Evolutionary conservation across 1,139 yeast species (phyloP), one percentile per base, ranked within the genome.

Genomic region (Komagataea norvegica): DNA sequence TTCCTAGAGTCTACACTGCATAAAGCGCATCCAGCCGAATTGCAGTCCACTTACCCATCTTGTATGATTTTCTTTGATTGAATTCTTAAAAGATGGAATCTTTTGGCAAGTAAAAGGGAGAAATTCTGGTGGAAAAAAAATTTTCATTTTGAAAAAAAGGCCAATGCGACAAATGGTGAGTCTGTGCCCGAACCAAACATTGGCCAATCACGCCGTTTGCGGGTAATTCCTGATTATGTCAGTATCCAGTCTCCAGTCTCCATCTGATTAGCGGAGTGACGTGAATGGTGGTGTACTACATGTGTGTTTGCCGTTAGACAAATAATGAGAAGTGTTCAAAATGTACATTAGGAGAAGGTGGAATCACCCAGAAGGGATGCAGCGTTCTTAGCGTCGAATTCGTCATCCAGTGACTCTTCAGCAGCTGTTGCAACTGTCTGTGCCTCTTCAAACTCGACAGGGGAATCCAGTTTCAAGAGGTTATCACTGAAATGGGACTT

Each of bases 321-420:
- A n/a, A n/a, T n/a, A n/a, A n/a, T n/a, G n/a, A n/a, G n/a, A n/a
- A n/a, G n/a, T n/a, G n/a, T n/a, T n/a, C n/a, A n/a, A 5, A 18
- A 15, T 15, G 13, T 11, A 17, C 6, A 11, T 29, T 10, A 37
- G 18, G 20, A 21, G 53, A 85, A 86, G 1, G 86, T 79, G 2
- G 91, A 79, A 2, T 79, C 79, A 2, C 95, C 94, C 29, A 88
- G 65, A 30, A 88, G 55, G 34, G 76, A 67, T 2, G 95, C 96
- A 1, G 95, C 96, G 54, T 78, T 79, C 47, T 76, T 77, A 1
- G 95, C 94, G 61, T 86, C 91, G 6, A 86, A 38, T 14, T 55
- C 58, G 9, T 49, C 49, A 3, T 36, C 45, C 13, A 31, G 41
- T 8, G 38, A 42, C 14, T 42, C 45, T 17, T 40, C 38, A 6